Evolutionary conservation across 2,329 filamentous ascomycete species (phyloP), one percentile per base, ranked within the genome.

Genomic region (Microsporum canis): DNA sequence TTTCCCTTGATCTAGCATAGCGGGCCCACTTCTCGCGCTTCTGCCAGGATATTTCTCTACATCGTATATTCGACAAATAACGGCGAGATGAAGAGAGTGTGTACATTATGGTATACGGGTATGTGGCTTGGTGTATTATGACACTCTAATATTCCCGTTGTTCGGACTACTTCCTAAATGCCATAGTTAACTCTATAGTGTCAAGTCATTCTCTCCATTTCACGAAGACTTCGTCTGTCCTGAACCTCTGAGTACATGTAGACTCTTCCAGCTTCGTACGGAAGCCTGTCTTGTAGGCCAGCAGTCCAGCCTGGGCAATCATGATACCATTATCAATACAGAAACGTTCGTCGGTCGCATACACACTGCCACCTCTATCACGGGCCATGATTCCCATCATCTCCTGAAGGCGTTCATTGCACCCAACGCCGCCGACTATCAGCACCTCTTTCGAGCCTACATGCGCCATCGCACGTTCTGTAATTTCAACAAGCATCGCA

Each of bases 261-360:
- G 88, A 92, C 51, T 96, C 88, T 65, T 87, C 85, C 55, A 97
- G 72, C 5, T 82, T 77, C 1, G 91, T 96, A 63, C 76, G 80
- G 70, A 90, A 91, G 0, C 92, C 92, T 14, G 85, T 91, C 73
- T 86, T 80, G 72, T 88, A 94, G 1, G 91, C 91, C 69, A 96
- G 73, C 68, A 99, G 75, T 1, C 94, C 94, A 1, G 94, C 94
- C 73, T 99, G 92, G 0, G 94, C 94, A 77, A 99, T 99, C 94
- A 99, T 99, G 71, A 99, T 97, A 57, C 94, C 94, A 69, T 99
- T 99, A 75, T 99, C 94, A 68, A 99, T 99, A 73, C 94, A 99
- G 73, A 96, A 99, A 53, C 94, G 82, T 79, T 99, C 94, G 72
- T 99, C 94, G 0, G 92, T 97, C 29, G 94, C 91, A 76, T 88